These are phyloP conservation scores for Moringa oleifera DNA, from an alignment of 345 rosid genomes.

Conservation along the genomic window DNA sequence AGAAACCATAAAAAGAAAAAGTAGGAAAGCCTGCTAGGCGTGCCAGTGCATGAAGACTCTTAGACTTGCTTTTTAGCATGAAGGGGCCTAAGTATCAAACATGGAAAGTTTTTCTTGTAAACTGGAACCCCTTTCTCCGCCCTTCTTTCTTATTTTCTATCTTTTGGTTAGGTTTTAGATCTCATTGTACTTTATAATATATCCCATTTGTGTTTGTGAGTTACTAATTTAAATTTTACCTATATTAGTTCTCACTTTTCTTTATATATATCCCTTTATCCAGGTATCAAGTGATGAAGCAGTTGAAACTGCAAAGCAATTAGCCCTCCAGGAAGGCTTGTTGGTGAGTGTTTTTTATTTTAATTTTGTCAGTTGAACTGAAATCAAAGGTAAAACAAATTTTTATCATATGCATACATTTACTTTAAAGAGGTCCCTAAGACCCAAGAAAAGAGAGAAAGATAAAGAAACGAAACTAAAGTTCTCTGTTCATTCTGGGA, in stretches of 20 bases:
- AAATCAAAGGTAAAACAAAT: conserved; percentile 2
- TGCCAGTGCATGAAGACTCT: not conserved
- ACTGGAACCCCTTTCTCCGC: not conserved
- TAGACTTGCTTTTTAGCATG: not conserved
- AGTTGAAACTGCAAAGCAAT: conserved; percentile 90
- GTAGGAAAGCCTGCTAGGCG: not conserved
- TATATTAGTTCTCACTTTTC: not conserved
- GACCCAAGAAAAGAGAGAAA: not conserved
- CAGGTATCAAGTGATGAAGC: conserved; percentile 60
- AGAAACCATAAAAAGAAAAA: too few species aligned
- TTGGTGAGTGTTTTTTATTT: conserved; percentile 51
- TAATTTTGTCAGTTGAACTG: not conserved
- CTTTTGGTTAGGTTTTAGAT: too few species aligned
- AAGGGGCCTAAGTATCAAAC: not conserved
- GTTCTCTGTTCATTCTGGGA: too few species aligned
- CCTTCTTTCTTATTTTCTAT: not conserved
- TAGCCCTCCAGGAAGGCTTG: conserved; percentile 95
- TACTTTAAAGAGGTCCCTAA: too few species aligned
- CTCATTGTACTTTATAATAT: too few species aligned
- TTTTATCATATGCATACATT: too few species aligned
- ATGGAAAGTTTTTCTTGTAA: not conserved
- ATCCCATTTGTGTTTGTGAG: too few species aligned
- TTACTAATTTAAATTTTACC: too few species aligned
- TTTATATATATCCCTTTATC: not conserved
- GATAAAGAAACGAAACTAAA: not conserved